Base-by-base conservation (phyloP, 331 rosid species). In the Ulmus americana region DNA sequence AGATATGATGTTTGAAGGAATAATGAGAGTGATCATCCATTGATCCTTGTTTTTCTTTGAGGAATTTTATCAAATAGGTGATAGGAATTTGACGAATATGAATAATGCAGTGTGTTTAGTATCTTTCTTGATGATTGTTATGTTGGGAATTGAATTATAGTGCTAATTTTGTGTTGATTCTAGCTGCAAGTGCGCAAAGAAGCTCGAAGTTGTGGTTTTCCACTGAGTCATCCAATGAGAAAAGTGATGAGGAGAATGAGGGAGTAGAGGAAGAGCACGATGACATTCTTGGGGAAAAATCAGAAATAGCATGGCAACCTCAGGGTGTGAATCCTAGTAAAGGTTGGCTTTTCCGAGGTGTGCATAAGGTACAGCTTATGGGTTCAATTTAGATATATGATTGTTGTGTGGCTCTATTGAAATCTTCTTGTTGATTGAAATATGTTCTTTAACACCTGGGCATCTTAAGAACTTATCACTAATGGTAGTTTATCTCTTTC, bases 311-410 rank as follows among this genome's bases (percentile, higher is more conserved):
- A 43, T 59, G 73, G 63, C 76, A 78, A 46, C 87, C 86, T 45
- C 99, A 90, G 47, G 78, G 91, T 64, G 99, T 94, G 63, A 88
- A 94, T 81, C 99, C 99, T 10, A 75, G 69, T 71, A 84, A 72
- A 70, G 97, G 99, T 56, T 90, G 99, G 99, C 84, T 73, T 64
- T 94, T 72, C 79, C 97, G 97, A 0, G 99, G 99, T 55, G 99
- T 94, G 62, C 99, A 94, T 76, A 94, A 85, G 99, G 97, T 94
- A 89, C 64, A 65, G 43, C 48, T 28, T 51, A 49, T 35, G 9
- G 15, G 40, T 53, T 61, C 54, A 56, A 43, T 44, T 20, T 14
- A 39, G 15, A 48, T 6, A 28, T 35, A 18, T 13, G 54, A 67
- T 35, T 38, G 5, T 59, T 15, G 38, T 45, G 5, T 44, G 45